phyloP scores from a whole-genome alignment of 2,329 filamentous ascomycete species.

The Sporothrix luriei region DNA sequence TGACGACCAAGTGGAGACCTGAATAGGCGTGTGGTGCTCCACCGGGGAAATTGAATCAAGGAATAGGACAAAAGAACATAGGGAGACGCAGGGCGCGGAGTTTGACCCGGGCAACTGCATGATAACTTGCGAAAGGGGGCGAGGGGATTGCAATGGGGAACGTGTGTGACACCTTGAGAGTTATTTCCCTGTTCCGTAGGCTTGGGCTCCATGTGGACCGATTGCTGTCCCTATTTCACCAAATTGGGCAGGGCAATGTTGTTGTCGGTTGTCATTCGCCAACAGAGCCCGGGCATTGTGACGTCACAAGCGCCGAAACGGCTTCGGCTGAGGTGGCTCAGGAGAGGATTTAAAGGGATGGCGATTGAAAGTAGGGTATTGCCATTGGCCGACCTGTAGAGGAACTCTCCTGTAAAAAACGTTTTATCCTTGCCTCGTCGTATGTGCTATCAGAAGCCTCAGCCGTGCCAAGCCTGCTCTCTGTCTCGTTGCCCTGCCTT shows the following conservation, averaged over 20 bases:
- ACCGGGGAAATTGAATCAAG: neutral
- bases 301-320: constrained; percentile 1
- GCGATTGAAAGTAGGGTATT: neutral
- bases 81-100: neutral
- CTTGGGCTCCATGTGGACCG: too few species aligned
- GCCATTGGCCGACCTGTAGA: neutral
- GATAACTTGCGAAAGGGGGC: too few species aligned
- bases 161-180: too few species aligned
- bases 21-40: neutral
- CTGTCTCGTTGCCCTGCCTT: neutral
- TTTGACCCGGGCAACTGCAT: too few species aligned
- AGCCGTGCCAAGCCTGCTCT: neutral
- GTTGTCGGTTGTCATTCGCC: neutral
- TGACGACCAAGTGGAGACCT: neutral
- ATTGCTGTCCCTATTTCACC: too few species aligned
- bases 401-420: neutral
- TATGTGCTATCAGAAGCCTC: neutral
- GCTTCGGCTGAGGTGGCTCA: neutral
- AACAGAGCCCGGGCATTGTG: neutral
- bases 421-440: neutral
- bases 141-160: too few species aligned
- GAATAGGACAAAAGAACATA: neutral
- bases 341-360: neutral
- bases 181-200: too few species aligned
- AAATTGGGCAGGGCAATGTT: neutral